These are phyloP conservation scores for Avena eriantha DNA, from an alignment of 176 grass and related monocot genomes.

Conservation along the genomic window DNA sequence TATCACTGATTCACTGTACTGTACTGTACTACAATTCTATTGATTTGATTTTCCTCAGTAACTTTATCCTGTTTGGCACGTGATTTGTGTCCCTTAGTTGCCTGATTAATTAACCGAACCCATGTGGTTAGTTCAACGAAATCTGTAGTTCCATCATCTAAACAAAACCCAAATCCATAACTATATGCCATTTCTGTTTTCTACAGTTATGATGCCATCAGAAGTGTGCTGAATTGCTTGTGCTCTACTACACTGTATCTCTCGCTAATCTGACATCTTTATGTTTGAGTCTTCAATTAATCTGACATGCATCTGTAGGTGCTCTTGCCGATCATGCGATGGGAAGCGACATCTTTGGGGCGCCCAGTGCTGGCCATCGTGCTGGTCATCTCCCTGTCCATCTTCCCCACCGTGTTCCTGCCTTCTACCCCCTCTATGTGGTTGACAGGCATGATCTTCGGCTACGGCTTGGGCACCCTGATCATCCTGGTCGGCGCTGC, in stretches of 20 bases:
- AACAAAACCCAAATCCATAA: neutral
- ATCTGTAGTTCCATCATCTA: neutral
- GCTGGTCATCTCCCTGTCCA: slow-evolving; percentile 71
- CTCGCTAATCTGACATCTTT: neutral
- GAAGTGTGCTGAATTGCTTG: neutral
- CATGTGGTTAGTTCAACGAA: neutral
- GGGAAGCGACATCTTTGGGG: slow-evolving; percentile 89
- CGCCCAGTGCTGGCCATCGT: slow-evolving; percentile 68
- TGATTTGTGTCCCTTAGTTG: neutral
- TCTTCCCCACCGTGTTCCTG: slow-evolving; percentile 77
- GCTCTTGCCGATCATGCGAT: slow-evolving; percentile 84
- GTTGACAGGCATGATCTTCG: slow-evolving; percentile 92
- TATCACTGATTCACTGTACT: too few species aligned
- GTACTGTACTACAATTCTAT: neutral
- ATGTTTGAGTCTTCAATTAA: neutral
- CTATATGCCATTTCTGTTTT: neutral
- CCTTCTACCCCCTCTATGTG: slow-evolving; percentile 94
- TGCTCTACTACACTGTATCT: neutral
- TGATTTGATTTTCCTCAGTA: neutral
- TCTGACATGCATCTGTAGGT: slow-evolving; percentile 52
- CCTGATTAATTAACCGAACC: too few species aligned
- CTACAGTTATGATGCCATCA: neutral
- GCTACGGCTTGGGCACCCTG: slow-evolving; percentile 83
- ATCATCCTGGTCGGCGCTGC: slow-evolving; percentile 86
- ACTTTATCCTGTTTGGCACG: neutral